phyloP scores from a whole-genome alignment of 495 filamentous ascomycete genomes.

The Xylaria palmicola region DNA sequence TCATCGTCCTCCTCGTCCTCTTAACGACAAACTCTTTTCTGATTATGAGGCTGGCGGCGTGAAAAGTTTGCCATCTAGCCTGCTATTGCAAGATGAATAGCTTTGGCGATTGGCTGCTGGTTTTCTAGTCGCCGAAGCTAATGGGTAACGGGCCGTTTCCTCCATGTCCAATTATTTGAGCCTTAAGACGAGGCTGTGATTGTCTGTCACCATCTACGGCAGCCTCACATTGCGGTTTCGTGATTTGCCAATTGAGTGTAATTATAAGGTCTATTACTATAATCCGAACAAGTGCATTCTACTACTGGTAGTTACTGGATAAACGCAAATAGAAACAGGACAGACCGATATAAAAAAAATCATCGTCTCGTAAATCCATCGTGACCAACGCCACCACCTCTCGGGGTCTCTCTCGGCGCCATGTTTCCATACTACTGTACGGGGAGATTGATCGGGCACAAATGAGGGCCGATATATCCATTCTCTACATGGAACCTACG shows the following conservation, averaged over 20 bases:
- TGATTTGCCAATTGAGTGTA: too few relatives aligned
- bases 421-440: too few relatives aligned
- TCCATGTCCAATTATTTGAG: too few relatives aligned
- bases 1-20: background rate
- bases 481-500: background rate
- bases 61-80: slow-evolving; percentile 1
- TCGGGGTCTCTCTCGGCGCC: background rate
- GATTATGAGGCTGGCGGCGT: background rate
- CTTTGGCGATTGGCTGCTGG: background rate
- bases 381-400: background rate
- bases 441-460: too few relatives aligned
- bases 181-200: background rate
- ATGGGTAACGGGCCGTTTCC: background rate
- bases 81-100: background rate
- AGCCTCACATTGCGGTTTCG: too few relatives aligned
- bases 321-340: too few relatives aligned
- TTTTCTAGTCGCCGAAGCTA: background rate
- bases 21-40: background rate
- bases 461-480: background rate
- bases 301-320: too few relatives aligned
- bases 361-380: background rate
- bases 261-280: too few relatives aligned
- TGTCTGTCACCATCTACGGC: too few relatives aligned
- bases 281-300: too few relatives aligned
- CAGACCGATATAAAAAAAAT: background rate